Evolutionary conservation across 805 yeast genomes (phyloP).

Genomic region (Myxozyma monticola): DNA sequence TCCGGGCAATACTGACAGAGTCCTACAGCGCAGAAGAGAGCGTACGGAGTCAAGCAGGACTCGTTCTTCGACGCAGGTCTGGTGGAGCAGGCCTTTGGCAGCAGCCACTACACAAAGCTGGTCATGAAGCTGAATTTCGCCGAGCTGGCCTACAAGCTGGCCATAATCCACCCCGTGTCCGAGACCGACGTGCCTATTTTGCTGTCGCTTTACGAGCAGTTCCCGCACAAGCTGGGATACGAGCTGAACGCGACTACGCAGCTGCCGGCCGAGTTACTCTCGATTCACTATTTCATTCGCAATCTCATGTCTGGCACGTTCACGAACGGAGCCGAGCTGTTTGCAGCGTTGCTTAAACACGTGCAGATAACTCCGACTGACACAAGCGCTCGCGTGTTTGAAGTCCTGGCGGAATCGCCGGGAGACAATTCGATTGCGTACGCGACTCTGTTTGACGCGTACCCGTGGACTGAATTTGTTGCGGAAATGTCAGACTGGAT

Average conservation of each 20-base stretch:
- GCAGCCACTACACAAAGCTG: not conserved
- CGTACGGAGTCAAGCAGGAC: slow-evolving; percentile 1
- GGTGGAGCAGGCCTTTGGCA: slow-evolving; percentile 1
- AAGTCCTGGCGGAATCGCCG: not conserved
- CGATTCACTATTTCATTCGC: not conserved
- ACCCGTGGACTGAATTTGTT: slow-evolving; percentile 3
- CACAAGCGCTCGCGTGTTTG: not conserved
- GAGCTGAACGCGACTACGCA: not conserved
- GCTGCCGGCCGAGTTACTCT: not conserved
- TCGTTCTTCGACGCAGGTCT: slow-evolving; percentile 4
- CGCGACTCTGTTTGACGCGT: not conserved
- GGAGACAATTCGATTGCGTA: not conserved
- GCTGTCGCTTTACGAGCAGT: not conserved
- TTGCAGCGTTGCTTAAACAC: not conserved
- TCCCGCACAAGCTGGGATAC: not conserved
- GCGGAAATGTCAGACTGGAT: slow-evolving; percentile 3
- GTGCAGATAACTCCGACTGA: not conserved
- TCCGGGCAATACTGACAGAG: too few species aligned
- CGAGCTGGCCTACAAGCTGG: slow-evolving; percentile 3
- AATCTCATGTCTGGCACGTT: not conserved
- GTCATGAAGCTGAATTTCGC: too few species aligned
- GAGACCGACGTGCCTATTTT: not conserved
- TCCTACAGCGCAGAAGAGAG: slow-evolving; percentile 5
- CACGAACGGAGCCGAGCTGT: not conserved
- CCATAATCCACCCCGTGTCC: not conserved